Base-by-base conservation (phyloP, 164 flowering plant species). In the Litsea cubeba region DNA sequence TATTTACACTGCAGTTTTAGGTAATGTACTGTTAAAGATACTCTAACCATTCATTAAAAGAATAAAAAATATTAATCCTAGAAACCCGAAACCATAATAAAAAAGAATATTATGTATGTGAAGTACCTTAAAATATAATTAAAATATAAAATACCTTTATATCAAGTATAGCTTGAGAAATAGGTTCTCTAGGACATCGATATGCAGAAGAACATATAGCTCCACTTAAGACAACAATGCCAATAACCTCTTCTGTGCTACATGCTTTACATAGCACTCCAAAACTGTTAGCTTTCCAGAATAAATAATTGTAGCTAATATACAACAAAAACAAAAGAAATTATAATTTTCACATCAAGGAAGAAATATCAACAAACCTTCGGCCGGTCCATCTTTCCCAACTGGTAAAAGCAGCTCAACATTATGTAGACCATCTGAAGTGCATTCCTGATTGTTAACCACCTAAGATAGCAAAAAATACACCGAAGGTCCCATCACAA, bases 381-480 rank as follows among this genome's bases (percentile, higher is more conserved):
- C 92, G 30, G 77, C 69, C 30, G 63, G 78, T 32, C 79, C 57
- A 82, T 85, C 86, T 70, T 84, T 87, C 84, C 82, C 78, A 68
- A 91, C 85, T 35, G 97, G 97, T 40, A 90, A 71, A 78, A 93
- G 91, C 81, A 95, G 82, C 79, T 95, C 97, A 78, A 95, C 90
- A 74, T 91, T 89, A 85, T 91, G 95, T 60, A 81, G 51, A 75
- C 84, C 82, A 77, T 86, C 90, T 24, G 89, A 80, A 68, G 77
- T 74, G 75, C 81, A 80, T 22, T 77, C 81, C 74, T 88, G 91
- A 77, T 87, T 88, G 46, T 81, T 81, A 74, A 73, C 69, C 73
- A 84, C 93, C 95, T 92, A 75, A 71, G 71, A 72, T 15, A 12
- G 6, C 8, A 24, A 30, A 24, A 22, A 18, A 26, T 69, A 76